Percentiles rank a stretch among this genome's conserved stretches.
Conservation (phyloP, 148 eudicot species). For the Camellia lanceoleosa region DNA sequence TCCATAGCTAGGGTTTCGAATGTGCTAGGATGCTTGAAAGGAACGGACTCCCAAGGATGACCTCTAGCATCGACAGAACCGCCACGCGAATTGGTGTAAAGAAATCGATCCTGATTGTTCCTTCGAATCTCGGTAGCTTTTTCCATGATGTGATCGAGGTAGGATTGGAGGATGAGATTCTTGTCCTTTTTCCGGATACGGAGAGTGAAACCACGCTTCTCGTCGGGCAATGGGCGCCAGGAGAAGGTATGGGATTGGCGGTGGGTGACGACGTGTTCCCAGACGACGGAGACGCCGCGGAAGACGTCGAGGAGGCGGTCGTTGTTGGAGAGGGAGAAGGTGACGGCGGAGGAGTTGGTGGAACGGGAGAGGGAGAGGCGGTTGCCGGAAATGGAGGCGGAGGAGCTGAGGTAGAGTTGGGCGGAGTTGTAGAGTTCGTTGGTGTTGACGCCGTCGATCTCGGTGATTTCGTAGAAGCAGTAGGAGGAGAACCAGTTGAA, state of each 20-base stretch:
- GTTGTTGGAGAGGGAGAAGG: slow-evolving; percentile 71
- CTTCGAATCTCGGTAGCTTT: slow-evolving; percentile 56
- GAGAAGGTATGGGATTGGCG: slow-evolving; percentile 66
- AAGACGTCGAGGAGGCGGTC: slow-evolving; percentile 62
- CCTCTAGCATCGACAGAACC: slow-evolving; percentile 73
- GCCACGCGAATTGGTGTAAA: slow-evolving; percentile 80
- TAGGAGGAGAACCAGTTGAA: slow-evolving; percentile 58
- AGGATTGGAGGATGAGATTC: slow-evolving; percentile 36
- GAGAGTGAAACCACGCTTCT: slow-evolving; percentile 68
- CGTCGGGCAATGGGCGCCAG: slow-evolving; percentile 90
- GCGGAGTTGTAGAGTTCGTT: slow-evolving; percentile 95
- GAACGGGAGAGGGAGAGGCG: slow-evolving; percentile 71
- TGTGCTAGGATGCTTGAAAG: slow-evolving; percentile 92
- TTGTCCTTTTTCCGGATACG: slow-evolving; percentile 52
- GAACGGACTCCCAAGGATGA: slow-evolving; percentile 91
- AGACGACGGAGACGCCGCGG: slow-evolving; percentile 42
- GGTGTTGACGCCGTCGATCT: slow-evolving; percentile 94
- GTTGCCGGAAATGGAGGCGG: slow-evolving; percentile 44
- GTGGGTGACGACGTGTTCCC: slow-evolving; percentile 83
- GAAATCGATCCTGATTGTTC: slow-evolving; percentile 53
- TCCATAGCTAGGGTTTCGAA: slow-evolving; percentile 85
- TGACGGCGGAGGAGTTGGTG: slow-evolving; percentile 66
- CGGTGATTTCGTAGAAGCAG: slow-evolving; percentile 89
- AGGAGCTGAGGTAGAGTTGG: slow-evolving; percentile 70
- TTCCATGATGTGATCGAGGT: slow-evolving; percentile 62